Conservation (phyloP, 768 basidiomycete genomes). For the Hypholoma sublateritium region DNA sequence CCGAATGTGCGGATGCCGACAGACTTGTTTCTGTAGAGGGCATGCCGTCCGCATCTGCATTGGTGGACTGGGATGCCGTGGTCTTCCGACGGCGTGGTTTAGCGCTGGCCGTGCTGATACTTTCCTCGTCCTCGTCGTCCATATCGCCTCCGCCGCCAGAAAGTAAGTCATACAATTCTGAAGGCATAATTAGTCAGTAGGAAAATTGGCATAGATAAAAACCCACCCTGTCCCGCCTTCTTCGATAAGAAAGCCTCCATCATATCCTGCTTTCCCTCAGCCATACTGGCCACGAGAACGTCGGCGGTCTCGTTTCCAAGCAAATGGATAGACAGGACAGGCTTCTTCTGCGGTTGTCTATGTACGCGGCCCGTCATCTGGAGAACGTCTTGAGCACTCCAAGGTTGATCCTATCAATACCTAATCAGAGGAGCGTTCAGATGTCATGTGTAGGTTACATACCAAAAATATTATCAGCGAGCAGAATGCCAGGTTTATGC, state of each 20-base stretch:
- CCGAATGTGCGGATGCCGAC: no score
- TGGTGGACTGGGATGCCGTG: no score
- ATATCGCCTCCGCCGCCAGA: no score
- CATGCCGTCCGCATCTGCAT: no score
- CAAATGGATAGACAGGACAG: constrained; percentile 19
- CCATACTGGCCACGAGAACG: constrained; percentile 17
- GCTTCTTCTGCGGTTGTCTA: constrained; percentile 24
- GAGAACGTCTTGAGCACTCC: constrained; percentile 23
- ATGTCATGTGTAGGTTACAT: neutral
- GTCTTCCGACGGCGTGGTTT: no score
- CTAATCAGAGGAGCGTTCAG: neutral
- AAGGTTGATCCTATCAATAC: constrained; percentile 23
- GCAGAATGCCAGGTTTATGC: constrained; percentile 12
- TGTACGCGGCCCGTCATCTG: constrained; percentile 24
- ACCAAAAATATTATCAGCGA: neutral
- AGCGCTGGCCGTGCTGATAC: no score
- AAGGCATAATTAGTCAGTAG: no score
- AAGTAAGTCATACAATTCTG: no score
- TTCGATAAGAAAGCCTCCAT: constrained; percentile 21
- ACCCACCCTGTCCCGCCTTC: constrained; percentile 5
- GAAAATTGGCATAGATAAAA: neutral
- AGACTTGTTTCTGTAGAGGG: no score
- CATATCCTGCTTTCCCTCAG: constrained; percentile 22
- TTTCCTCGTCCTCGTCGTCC: no score
- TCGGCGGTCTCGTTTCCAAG: constrained; percentile 24